phyloP scores from a whole-genome alignment of 2,329 filamentous ascomycete genomes.

The Corinectria fuckeliana region DNA sequence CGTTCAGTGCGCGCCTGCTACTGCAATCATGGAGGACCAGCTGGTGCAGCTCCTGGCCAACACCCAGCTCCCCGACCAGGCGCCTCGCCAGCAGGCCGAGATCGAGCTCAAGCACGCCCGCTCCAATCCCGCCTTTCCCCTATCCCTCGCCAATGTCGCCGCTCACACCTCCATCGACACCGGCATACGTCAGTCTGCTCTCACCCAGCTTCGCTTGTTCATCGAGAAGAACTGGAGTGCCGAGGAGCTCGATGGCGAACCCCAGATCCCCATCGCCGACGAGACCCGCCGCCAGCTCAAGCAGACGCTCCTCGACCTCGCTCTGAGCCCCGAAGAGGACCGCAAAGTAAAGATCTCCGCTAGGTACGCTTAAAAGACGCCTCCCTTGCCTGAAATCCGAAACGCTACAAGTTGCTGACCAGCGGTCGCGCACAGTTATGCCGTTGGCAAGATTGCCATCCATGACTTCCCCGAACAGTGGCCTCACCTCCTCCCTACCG shows the following conservation, averaged over 20 bases:
- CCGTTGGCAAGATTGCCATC: constrained; percentile 92
- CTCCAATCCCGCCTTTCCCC: constrained; percentile 73
- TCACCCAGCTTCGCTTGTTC: constrained; percentile 81
- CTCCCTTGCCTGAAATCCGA: too few species aligned
- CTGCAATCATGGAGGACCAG: constrained; percentile 81
- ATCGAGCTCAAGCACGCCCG: constrained; percentile 77
- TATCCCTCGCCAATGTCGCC: constrained; percentile 81
- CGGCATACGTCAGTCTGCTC: constrained; percentile 81
- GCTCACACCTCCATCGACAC: constrained; percentile 75
- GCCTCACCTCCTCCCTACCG: constrained; percentile 83
- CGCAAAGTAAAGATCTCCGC: constrained; percentile 89
- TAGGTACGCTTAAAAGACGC: constrained; percentile 60
- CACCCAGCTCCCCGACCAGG: constrained; percentile 80
- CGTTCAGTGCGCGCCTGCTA: constrained; percentile 16
- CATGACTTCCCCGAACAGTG: constrained; percentile 94
- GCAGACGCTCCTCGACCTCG: constrained; percentile 76
- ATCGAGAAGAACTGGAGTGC: constrained; percentile 85
- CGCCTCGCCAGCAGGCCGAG: constrained; percentile 84
- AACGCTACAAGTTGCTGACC: constrained; percentile 18
- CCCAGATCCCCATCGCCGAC: constrained; percentile 72
- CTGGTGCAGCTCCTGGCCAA: constrained; percentile 86
- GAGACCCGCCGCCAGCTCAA: constrained; percentile 76
- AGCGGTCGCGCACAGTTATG: constrained; percentile 54
- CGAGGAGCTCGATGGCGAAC: constrained; percentile 70
- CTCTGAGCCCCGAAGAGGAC: constrained; percentile 74